Evolutionary conservation across 805 yeast species (phyloP), one percentile per base, ranked within the genome.

Genomic region (Candida stauntonica): DNA sequence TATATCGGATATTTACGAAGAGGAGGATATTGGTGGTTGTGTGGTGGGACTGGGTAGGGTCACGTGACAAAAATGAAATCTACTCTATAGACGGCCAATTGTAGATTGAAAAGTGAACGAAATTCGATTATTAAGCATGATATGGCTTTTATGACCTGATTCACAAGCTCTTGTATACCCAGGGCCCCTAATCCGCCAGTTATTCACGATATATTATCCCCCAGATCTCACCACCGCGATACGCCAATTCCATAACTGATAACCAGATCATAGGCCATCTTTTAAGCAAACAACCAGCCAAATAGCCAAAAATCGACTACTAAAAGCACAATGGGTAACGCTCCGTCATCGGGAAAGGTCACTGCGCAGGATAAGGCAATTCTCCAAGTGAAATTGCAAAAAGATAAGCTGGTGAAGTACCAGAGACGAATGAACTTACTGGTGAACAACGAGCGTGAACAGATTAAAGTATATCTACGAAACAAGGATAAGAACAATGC

Each of bases 311-410:
- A n/a, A n/a, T n/a, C n/a, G n/a, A n/a, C 8, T 5, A n/a, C 7
- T 8, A 6, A 6, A 23, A 26, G 14, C 20, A 33, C 13, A 17
- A 55, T 55, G 60, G 60, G 60, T 0, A 52, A 55, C 33, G 17
- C 50, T 3, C 4, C 55, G 3, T 45, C 56, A 0, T 29, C 56
- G 0, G 50, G 54, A 17, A 79, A 76, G 54, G 78, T 91, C 15
- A 86, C 95, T 6, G 70, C 80, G 26, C 89, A 88, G 50, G 99
- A 93, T 55, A 75, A 70, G 54, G 96, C 97, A 0, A 75, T 93
- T 9, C 70, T 87, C 47, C 93, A 89, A 55, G 69, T 93, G 50
- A 93, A 93, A 58, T 66, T 84, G 27, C 97, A 94, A 51, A 69
- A 96, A 44, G 99, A 93, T 61, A 81, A 81, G 46, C 70, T 93